Base-by-base conservation (phyloP, 2,329 filamentous ascomycete genomes). In the Cadophora gregata region DNA sequence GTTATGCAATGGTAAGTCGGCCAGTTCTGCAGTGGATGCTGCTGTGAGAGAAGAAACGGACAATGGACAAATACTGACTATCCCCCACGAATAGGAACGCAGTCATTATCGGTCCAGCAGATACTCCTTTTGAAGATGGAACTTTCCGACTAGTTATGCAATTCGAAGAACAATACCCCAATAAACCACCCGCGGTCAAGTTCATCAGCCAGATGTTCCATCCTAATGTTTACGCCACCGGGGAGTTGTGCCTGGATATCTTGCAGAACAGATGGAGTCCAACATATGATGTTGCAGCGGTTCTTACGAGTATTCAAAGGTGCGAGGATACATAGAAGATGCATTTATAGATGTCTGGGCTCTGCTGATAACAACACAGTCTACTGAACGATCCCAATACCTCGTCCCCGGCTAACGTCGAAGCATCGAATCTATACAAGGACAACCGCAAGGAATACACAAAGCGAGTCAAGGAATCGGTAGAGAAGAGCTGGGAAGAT, bases 121-220 rank as follows among this genome's bases (percentile, higher is more conserved):
- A 99, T 77, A 99, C 96, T 1, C 95, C 96, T 0, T 99, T 98
- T 76, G 96, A 99, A 81, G 96, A 99, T 79, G 96, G 96, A 70
- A 99, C 96, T 25, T 99, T 99, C 79, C 87, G 95, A 72, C 89
- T 99, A 12, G 94, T 98, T 61, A 98, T 99, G 95, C 93, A 97
- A 78, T 99, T 99, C 75, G 96, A 98, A 78, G 96, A 99, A 80
- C 94, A 97, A 77, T 99, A 99, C 76, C 96, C 96, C 33, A 99
- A 98, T 82, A 98, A 98, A 79, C 96, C 96, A 5, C 96, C 96
- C 0, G 92, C 93, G 38, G 96, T 98, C 81, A 98, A 98, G 78
- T 99, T 99, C 79, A 97, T 99, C 79, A 97, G 93, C 80, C 89
- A 96, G 79, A 99, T 99, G 96, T 99, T 99, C 80, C 96, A 99